Conservation (phyloP, 73 alveolate species). For the Paramecium sexaurelia region DNA sequence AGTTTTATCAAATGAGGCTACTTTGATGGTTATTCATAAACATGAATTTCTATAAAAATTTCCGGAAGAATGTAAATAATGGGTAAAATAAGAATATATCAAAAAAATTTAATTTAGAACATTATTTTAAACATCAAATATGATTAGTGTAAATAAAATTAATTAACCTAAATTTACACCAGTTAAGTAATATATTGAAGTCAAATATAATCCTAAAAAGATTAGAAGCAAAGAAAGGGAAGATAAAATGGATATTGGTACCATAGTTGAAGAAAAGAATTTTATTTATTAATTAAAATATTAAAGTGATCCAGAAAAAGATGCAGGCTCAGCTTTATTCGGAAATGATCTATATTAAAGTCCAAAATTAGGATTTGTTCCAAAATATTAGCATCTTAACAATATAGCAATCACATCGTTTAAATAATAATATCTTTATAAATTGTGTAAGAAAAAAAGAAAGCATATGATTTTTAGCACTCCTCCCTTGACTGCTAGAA, state of each 20-base stretch:
- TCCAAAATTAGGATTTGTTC: not conserved
- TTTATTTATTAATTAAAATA: not conserved
- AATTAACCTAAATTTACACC: not conserved
- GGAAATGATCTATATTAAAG: not conserved
- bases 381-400: not conserved
- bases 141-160: not conserved
- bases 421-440: not conserved
- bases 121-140: not conserved
- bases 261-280: not conserved
- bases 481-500: slow-evolving; percentile 4
- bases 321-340: not conserved
- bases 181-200: not conserved
- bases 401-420: not conserved
- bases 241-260: not conserved
- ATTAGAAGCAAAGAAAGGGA: slow-evolving; percentile 6
- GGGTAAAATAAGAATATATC: not conserved
- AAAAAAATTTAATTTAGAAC: not conserved
- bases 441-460: not conserved
- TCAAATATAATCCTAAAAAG: not conserved
- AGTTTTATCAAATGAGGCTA: slow-evolving; percentile 17
- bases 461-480: not conserved
- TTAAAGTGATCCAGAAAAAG: not conserved
- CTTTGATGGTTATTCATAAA: not conserved
- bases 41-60: not conserved
- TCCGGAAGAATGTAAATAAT: slow-evolving; percentile 5